A percentile compares a stretch with the other conserved stretches of the same genome.
Conservation (phyloP, 2,329 filamentous ascomycete species). For the Penicillium crustosum region DNA sequence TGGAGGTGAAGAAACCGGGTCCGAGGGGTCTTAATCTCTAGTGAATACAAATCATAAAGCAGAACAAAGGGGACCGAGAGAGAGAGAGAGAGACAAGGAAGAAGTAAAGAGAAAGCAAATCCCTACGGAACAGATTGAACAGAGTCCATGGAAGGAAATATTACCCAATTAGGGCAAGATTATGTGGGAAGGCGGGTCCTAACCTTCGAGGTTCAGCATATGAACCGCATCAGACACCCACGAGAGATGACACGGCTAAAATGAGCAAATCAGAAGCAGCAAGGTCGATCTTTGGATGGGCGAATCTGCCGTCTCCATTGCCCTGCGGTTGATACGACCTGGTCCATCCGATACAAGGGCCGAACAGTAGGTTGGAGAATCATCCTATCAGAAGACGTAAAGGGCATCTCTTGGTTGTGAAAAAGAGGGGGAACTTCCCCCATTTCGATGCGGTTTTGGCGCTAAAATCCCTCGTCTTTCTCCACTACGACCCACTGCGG, state of each 20-base stretch:
- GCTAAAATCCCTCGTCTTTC: conserved; percentile 21
- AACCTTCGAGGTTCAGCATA: conserved; percentile 3
- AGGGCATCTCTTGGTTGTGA: conserved; percentile 5
- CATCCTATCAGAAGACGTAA: conserved; percentile 24
- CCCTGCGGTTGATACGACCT: conserved; percentile 15
- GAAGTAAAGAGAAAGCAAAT: conserved; percentile 8
- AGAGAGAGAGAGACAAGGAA: background rate
- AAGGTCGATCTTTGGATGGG: conserved; percentile 19
- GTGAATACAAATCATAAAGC: conserved; percentile 3
- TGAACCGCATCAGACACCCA: conserved; percentile 23
- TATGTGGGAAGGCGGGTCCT: conserved; percentile 23
- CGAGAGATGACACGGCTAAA: conserved; percentile 21
- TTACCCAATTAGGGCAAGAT: conserved; percentile 15
- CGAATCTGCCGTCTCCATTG: conserved; percentile 21
- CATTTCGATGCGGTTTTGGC: conserved; percentile 4
- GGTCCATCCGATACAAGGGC: conserved; percentile 24
- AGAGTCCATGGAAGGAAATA: conserved; percentile 2
- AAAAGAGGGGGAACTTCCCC: conserved; percentile 17
- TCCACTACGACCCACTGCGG: conserved; percentile 27
- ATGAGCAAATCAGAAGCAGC: conserved; percentile 22
- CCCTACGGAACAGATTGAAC: conserved; percentile 8
- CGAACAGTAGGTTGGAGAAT: conserved; percentile 15
- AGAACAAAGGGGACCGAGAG: background rate
- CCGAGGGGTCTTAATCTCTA: background rate
- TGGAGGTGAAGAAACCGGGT: conserved; percentile 7